A percentile compares a stretch with the other conserved stretches of the same genome.
These are phyloP conservation scores for Neurospora sp. DNA, from an alignment of 2,329 filamentous ascomycete species.

Conservation along the genomic window DNA sequence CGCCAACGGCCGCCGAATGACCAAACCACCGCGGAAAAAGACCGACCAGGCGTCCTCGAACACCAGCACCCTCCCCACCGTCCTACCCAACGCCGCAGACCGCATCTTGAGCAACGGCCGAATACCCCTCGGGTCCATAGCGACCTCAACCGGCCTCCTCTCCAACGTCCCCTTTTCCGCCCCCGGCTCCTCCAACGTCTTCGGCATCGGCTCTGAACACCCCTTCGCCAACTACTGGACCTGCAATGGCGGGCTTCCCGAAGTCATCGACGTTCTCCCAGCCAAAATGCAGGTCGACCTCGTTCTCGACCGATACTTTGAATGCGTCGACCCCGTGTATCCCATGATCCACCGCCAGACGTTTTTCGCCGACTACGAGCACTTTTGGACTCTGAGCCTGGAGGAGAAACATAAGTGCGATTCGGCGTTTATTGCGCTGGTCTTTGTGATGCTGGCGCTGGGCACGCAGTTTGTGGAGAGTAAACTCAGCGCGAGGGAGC, in stretches of 20 bases:
- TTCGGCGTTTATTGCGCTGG: constrained; percentile 59
- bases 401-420: constrained; percentile 53
- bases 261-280: constrained; percentile 67
- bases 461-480: constrained; percentile 67
- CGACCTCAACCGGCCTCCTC: constrained; percentile 51
- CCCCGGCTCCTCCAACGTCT: constrained; percentile 64
- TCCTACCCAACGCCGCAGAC: constrained; percentile 46
- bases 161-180: constrained; percentile 65
- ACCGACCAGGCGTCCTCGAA: constrained; percentile 33
- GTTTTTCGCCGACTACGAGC: constrained; percentile 70
- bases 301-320: constrained; percentile 53
- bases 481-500: constrained; percentile 43
- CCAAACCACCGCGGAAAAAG: constrained; percentile 47
- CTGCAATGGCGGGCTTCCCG: constrained; percentile 61
- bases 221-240: constrained; percentile 83
- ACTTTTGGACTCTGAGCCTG: constrained; percentile 58
- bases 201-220: constrained; percentile 70
- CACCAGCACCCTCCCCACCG: constrained; percentile 30
- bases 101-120: constrained; percentile 37
- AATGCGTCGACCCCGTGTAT: constrained; percentile 70
- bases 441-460: constrained; percentile 69
- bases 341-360: constrained; percentile 69
- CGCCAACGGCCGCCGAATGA: constrained; percentile 45
- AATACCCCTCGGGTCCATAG: constrained; percentile 41
- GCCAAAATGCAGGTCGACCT: constrained; percentile 69